Conservation (phyloP, 768 basidiomycete genomes). For the Boletellus ananiceps region DNA sequence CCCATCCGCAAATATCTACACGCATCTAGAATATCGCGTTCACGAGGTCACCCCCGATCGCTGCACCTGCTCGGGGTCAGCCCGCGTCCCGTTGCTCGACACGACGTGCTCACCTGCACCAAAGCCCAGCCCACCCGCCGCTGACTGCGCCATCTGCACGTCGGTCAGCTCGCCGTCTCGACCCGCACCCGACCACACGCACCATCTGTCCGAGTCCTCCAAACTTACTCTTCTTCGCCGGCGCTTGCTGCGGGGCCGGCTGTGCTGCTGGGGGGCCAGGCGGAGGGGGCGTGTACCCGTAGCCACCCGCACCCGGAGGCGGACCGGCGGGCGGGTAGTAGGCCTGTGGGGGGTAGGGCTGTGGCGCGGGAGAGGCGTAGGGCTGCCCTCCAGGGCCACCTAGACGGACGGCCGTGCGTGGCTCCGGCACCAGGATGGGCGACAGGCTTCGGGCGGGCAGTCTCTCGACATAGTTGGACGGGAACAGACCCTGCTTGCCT, state of each 20-base stretch:
- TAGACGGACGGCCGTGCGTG: conserved; percentile 12
- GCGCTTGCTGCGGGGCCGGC: conserved; percentile 28
- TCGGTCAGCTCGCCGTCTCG: neutral
- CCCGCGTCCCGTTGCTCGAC: neutral
- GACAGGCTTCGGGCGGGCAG: conserved; percentile 26
- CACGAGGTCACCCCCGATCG: conserved; percentile 41
- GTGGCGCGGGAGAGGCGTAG: conserved; percentile 19
- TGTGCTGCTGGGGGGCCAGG: conserved; percentile 38
- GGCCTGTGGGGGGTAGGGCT: conserved; percentile 14
- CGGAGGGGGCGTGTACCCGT: conserved; percentile 16
- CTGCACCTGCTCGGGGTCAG: conserved; percentile 35
- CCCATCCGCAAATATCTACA: conserved; percentile 17
- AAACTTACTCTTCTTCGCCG: conserved; percentile 35
- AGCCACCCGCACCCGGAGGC: conserved; percentile 9
- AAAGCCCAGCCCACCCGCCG: conserved; percentile 43
- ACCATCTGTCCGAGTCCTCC: conserved; percentile 39
- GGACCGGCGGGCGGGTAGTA: conserved; percentile 16
- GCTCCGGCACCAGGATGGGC: conserved; percentile 22
- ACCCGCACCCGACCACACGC: conserved; percentile 5
- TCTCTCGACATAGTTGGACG: conserved; percentile 70
- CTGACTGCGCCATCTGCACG: conserved; percentile 29
- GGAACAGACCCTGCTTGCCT: conserved; percentile 71
- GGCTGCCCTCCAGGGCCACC: conserved; percentile 12
- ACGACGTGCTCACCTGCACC: conserved; percentile 36
- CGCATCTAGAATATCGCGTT: conserved; percentile 42